Conservation (phyloP, 192 early-diverging fungal species). For the Spizellomyces sp. region DNA sequence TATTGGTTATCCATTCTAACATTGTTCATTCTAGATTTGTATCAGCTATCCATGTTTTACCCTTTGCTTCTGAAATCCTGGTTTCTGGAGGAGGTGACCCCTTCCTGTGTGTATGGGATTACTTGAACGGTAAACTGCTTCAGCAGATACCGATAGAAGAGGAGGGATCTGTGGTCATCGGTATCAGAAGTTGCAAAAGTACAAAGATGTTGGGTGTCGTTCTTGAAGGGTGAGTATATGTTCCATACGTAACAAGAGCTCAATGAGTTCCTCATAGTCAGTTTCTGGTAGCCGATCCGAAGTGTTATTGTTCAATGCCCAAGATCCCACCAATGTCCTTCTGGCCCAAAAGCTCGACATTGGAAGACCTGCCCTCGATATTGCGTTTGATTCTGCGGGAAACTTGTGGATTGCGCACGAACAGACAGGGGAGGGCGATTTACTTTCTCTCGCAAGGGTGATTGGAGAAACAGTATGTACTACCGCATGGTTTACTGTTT, state of each 20-base stretch:
- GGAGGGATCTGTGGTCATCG: constrained; percentile 30
- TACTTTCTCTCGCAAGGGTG: constrained; percentile 19
- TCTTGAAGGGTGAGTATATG: constrained; percentile 45
- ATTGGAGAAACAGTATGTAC: too few relatives aligned
- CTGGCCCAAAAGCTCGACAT: background rate
- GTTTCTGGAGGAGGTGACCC: constrained; percentile 87
- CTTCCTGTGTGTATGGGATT: constrained; percentile 77
- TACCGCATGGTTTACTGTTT: too few relatives aligned
- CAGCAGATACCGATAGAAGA: constrained; percentile 63
- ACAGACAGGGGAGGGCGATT: constrained; percentile 9
- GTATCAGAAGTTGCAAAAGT: background rate
- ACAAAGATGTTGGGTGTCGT: constrained; percentile 50
- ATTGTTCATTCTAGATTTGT: constrained; percentile 60
- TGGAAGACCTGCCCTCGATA: constrained; percentile 39
- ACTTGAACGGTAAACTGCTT: constrained; percentile 58
- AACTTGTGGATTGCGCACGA: constrained; percentile 52
- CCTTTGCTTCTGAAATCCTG: constrained; percentile 57
- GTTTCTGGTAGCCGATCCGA: too few relatives aligned
- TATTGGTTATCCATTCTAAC: background rate
- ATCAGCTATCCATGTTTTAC: constrained; percentile 63
- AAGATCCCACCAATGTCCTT: too few relatives aligned
- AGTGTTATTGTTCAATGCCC: too few relatives aligned
- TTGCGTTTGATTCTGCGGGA: constrained; percentile 49
- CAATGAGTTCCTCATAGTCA: background rate
- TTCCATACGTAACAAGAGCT: background rate